Evolutionary conservation across 805 yeast genomes (phyloP).

Genomic region (Myxozyma geophila): DNA sequence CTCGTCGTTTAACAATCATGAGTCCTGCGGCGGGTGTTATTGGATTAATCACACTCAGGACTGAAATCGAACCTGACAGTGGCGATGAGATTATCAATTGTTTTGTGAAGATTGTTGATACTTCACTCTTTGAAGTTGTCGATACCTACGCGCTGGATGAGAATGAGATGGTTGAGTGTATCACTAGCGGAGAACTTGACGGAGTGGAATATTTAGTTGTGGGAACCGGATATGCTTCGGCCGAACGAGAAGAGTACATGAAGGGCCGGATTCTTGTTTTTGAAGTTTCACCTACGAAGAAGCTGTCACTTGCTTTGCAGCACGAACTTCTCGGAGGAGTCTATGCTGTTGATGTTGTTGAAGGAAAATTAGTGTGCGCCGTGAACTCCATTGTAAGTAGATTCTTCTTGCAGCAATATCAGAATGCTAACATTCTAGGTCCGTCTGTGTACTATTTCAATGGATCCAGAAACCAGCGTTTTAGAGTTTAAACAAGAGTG

Average conservation of each 20-base stretch:
- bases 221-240: slow-evolving; percentile 35
- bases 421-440: slow-evolving; percentile 17
- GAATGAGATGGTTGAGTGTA: slow-evolving; percentile 36
- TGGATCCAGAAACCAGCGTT: slow-evolving; percentile 15
- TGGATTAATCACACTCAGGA: slow-evolving; percentile 28
- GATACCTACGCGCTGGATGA: slow-evolving; percentile 22
- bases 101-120: slow-evolving; percentile 32
- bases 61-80: slow-evolving; percentile 28
- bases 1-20: slow-evolving; percentile 28
- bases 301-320: slow-evolving; percentile 17
- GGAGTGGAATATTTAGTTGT: slow-evolving; percentile 32
- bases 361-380: slow-evolving; percentile 25
- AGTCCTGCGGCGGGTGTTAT: slow-evolving; percentile 17
- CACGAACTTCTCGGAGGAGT: slow-evolving; percentile 30
- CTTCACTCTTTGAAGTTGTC: slow-evolving; percentile 24
- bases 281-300: slow-evolving; percentile 22
- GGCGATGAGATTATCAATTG: slow-evolving; percentile 33
- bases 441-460: slow-evolving; percentile 20
- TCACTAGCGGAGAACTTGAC: slow-evolving; percentile 20
- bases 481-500: slow-evolving; percentile 23
- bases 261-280: slow-evolving; percentile 35
- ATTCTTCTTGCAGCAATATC: background rate
- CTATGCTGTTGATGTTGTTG: slow-evolving; percentile 24
- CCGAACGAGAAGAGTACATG: slow-evolving; percentile 33
- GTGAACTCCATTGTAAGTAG: slow-evolving; percentile 33